Percentiles rank a stretch among this genome's conserved stretches.
Conservation (phyloP, 2,329 filamentous ascomycete species). For the Tricladium varicosporioides region DNA sequence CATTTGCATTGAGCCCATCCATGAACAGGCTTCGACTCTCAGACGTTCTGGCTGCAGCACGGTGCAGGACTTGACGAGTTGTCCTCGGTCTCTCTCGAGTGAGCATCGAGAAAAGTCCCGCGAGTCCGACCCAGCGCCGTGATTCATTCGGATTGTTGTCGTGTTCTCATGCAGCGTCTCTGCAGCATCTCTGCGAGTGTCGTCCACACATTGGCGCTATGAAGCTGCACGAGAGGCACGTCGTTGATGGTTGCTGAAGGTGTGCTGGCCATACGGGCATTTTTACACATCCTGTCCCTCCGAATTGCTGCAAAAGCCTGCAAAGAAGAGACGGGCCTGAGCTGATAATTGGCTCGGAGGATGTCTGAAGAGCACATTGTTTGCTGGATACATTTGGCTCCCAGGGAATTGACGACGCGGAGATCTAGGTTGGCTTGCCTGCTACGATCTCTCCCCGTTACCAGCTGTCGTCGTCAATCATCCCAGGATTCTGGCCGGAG, state of each 20-base stretch:
- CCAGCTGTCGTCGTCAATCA: slow-evolving; percentile 4
- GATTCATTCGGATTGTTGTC: neutral
- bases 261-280: neutral
- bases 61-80: slow-evolving; percentile 11
- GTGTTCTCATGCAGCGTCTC: neutral
- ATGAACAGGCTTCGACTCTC: slow-evolving; percentile 15
- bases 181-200: neutral
- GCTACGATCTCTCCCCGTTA: slow-evolving; percentile 6
- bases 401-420: neutral
- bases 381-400: neutral
- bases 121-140: neutral
- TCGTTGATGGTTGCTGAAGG: neutral
- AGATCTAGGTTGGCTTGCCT: slow-evolving; percentile 1
- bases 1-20: slow-evolving; percentile 19
- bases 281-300: neutral
- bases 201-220: neutral
- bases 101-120: neutral
- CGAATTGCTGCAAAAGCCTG: neutral
- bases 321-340: slow-evolving; percentile 7
- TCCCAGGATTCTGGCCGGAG: neutral
- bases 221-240: neutral
- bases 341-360: neutral
- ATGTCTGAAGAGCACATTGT: neutral
- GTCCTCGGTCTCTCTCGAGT: slow-evolving; percentile 2
- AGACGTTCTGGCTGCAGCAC: slow-evolving; percentile 21